Evolutionary conservation across 106 monocot genomes (phyloP).

Genomic region (Vanilla planifolia): DNA sequence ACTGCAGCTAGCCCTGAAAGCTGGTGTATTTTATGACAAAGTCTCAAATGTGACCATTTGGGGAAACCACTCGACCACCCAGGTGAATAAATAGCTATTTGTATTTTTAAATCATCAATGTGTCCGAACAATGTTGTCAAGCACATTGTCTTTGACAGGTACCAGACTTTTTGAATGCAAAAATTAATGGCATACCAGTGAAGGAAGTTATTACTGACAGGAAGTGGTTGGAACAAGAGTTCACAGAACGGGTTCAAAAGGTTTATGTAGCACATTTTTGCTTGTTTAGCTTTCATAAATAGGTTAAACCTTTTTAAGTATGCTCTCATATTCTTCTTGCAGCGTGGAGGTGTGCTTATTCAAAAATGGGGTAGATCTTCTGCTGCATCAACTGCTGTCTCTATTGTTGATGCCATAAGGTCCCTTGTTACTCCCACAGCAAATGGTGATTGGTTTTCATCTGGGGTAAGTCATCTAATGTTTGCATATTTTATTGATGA

Average conservation of each 20-base stretch:
- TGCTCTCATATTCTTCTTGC: conserved; percentile 11
- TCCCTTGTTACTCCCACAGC: conserved; percentile 90
- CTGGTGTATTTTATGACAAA: conserved; percentile 98
- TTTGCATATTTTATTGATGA: not conserved
- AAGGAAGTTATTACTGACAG: conserved; percentile 85
- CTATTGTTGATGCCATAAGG: conserved; percentile 83
- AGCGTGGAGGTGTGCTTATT: conserved; percentile 93
- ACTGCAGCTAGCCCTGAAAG: conserved; percentile 80
- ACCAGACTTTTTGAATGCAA: conserved; percentile 96
- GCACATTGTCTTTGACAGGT: conserved; percentile 41
- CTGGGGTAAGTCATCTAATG: conserved; percentile 55
- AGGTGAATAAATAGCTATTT: conserved; percentile 31
- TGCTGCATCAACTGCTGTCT: conserved; percentile 96
- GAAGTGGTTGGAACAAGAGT: conserved; percentile 89
- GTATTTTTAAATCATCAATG: conserved; percentile 3
- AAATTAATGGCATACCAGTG: conserved; percentile 76
- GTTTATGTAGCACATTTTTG: conserved; percentile 21
- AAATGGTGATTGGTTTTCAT: conserved; percentile 93
- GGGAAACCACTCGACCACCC: conserved; percentile 99
- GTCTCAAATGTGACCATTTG: conserved; percentile 97
- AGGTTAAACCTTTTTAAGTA: not conserved
- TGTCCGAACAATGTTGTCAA: not conserved
- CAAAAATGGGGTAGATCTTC: conserved; percentile 99
- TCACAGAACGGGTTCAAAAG: conserved; percentile 83
- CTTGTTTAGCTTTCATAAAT: not conserved